A percentile compares a stretch with the other conserved stretches of the same genome.
Evolutionary conservation across 495 filamentous ascomycete species (phyloP).

Genomic region (Extremus antarcticus): DNA sequence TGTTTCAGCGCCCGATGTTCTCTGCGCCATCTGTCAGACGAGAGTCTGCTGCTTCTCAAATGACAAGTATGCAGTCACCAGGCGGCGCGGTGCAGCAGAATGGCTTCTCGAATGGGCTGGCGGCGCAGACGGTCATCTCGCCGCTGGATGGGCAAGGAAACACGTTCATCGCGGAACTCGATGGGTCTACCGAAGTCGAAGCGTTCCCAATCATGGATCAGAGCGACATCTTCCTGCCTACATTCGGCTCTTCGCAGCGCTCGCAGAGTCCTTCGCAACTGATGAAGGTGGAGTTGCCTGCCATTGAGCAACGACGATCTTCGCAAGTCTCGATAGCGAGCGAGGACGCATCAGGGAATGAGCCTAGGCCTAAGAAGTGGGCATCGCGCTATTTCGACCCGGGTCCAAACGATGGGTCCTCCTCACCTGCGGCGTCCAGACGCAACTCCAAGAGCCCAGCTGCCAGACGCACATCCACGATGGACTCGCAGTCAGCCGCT

Average conservation of each 20-base stretch:
- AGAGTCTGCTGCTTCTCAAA: background rate
- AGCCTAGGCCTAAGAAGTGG: background rate
- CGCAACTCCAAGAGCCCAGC: background rate
- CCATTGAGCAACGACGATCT: background rate
- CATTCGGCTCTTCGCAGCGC: background rate
- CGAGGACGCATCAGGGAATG: background rate
- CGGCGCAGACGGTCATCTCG: background rate
- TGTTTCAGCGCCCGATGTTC: background rate
- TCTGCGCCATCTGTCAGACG: background rate
- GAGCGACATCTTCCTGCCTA: constrained; percentile 18
- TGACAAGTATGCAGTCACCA: background rate
- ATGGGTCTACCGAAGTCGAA: constrained; percentile 4
- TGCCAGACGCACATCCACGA: background rate
- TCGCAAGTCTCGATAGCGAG: background rate
- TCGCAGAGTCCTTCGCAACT: background rate
- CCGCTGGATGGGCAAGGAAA: constrained; percentile 1
- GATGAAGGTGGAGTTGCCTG: background rate
- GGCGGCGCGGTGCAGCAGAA: background rate
- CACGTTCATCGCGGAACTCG: constrained; percentile 2
- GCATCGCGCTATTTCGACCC: background rate
- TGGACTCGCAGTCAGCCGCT: background rate
- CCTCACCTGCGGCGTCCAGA: background rate
- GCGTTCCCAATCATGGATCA: constrained; percentile 13
- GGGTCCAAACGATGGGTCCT: background rate
- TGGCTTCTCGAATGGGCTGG: background rate